Base-by-base conservation (phyloP, 163 green algal genomes). In the Coccomyxa subellipsoidea region DNA sequence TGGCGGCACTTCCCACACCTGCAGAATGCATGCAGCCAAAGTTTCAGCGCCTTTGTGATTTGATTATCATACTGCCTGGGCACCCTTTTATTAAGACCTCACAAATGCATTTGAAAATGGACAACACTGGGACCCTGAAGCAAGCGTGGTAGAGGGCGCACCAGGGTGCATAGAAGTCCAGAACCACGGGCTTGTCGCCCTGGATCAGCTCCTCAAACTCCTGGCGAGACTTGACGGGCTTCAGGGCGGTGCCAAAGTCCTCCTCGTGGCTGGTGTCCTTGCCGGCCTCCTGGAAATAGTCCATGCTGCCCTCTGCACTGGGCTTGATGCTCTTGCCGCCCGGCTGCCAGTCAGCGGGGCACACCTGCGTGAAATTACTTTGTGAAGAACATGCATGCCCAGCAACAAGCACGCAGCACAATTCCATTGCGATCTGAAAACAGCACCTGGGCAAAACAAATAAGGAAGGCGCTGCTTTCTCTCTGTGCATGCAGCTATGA, bases 341-440 rank as follows among this genome's bases (percentile, higher is more conserved):
- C 0, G 94, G 94, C 90, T 96, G 93, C 94, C 94, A 98, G 84
- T 93, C 92, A 54, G 94, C 94, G 15, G 94, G 94, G 86, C 94
- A 98, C 70, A 95, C 88, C 89, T 93, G 70, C 70, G 21, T 32
- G 9, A 72, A 54, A 23, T 23, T 27, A 59, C 15, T 18, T 27
- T 59, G 47, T 59, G 47, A 59, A 18, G 15, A 59, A 36, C 59
- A 73, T 73, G 66, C 66, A 73, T 36, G 66, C 12, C 18, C 47
- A 66, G 47, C 12, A 66, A 66, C n/a, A n/a, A n/a, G n/a, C n/a
- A n/a, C n/a, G n/a, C n/a, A n/a, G n/a, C n/a, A n/a, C n/a, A n/a
- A n/a, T n/a, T n/a, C n/a, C n/a, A n/a, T n/a, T n/a, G n/a, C n/a
- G n/a, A n/a, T n/a, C n/a, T n/a, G n/a, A n/a, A n/a, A n/a, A n/a